Percentiles rank a stretch among this genome's conserved stretches.
These are phyloP conservation scores for Piper betle DNA, from an alignment of 164 flowering plant genomes.

Conservation along the genomic window DNA sequence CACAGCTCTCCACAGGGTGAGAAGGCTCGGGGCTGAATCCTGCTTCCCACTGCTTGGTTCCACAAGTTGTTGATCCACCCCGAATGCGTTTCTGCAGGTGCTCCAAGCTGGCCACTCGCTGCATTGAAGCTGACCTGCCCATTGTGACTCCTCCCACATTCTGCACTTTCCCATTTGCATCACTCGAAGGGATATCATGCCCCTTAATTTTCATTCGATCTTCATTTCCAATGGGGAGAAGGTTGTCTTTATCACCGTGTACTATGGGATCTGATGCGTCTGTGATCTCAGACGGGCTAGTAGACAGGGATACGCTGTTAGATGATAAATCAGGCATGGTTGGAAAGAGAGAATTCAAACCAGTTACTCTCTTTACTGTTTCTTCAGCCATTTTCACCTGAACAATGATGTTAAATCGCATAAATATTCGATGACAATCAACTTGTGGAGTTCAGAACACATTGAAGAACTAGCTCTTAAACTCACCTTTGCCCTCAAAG, in stretches of 20 bases:
- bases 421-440: no score
- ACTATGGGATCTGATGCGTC: conserved; percentile 55
- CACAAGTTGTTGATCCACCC: conserved; percentile 25
- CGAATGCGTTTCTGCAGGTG: conserved; percentile 82
- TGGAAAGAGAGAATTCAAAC: conserved; percentile 57
- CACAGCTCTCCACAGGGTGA: neutral
- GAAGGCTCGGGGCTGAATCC: conserved; percentile 18
- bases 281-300: conserved; percentile 46
- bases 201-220: conserved; percentile 23
- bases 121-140: conserved; percentile 62
- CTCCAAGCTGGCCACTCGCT: conserved; percentile 86
- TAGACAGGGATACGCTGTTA: conserved; percentile 30
- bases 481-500: conserved; percentile 87
- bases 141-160: conserved; percentile 27
- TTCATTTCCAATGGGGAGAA: conserved; percentile 27
- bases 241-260: conserved; percentile 39
- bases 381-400: conserved; percentile 98
- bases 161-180: conserved; percentile 20
- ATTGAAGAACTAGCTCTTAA: neutral
- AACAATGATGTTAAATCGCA: neutral
- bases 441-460: no score
- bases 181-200: conserved; percentile 25
- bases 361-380: conserved; percentile 71
- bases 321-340: conserved; percentile 53
- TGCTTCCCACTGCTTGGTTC: conserved; percentile 25